Percentiles rank a stretch among this genome's conserved stretches.
Conservation (phyloP, 768 basidiomycete species). For the Melanogaster broomeanus region DNA sequence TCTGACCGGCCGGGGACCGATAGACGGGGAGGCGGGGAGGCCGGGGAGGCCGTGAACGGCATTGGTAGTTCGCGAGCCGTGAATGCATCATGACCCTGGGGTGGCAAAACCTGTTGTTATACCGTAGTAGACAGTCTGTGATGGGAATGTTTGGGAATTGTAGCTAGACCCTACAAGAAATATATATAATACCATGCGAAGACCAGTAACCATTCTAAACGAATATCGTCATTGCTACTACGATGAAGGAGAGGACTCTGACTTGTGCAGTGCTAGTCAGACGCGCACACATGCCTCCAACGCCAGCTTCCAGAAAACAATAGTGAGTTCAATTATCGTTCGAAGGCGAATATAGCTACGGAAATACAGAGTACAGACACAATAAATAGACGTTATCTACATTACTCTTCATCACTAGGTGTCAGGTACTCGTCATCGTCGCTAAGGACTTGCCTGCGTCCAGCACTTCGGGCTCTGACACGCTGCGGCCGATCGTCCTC, state of each 20-base stretch:
- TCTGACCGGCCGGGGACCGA: slow-evolving; percentile 15
- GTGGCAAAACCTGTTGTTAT: neutral
- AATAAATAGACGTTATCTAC: slow-evolving; percentile 21
- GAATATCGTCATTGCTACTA: no score
- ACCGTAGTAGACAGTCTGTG: no score
- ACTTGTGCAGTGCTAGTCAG: no score
- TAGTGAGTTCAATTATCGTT: neutral
- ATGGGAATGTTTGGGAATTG: no score
- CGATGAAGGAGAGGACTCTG: no score
- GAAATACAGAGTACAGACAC: slow-evolving; percentile 5
- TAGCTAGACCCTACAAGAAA: no score
- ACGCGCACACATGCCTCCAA: no score
- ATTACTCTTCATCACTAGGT: slow-evolving; percentile 71
- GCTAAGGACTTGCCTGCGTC: slow-evolving; percentile 74
- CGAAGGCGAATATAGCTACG: neutral
- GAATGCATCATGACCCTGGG: neutral
- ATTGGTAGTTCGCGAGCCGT: neutral
- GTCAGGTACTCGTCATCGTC: slow-evolving; percentile 68
- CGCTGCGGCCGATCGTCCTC: slow-evolving; percentile 70
- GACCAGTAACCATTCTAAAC: no score
- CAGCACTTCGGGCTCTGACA: slow-evolving; percentile 56
- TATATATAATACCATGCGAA: no score
- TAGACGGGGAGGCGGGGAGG: neutral
- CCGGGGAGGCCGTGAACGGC: neutral
- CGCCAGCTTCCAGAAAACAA: neutral